These are phyloP conservation scores for Inonotus obliquus DNA, from an alignment of 1,284 basidiomycete species.

Conservation along the genomic window DNA sequence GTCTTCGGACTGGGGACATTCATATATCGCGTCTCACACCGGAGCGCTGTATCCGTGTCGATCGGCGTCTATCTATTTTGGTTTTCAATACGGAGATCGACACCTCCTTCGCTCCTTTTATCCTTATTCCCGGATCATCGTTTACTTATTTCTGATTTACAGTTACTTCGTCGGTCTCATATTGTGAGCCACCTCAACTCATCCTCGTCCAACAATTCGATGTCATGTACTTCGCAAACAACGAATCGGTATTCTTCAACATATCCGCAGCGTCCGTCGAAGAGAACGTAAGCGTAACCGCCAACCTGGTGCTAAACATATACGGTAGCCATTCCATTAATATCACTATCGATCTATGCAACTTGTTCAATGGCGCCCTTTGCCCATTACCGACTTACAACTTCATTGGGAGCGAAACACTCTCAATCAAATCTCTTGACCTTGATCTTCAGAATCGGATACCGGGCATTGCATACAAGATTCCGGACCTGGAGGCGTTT, in stretches of 20 bases:
- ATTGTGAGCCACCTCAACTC: conserved; percentile 77
- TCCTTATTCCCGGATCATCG: neutral
- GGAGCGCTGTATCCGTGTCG: no score
- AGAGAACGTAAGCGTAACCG: conserved; percentile 72
- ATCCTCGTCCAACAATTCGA: conserved; percentile 81
- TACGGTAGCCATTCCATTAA: conserved; percentile 81
- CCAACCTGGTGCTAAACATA: conserved; percentile 74
- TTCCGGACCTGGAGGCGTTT: conserved; percentile 91
- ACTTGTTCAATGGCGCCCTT: conserved; percentile 68
- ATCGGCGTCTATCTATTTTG: neutral
- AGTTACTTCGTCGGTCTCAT: conserved; percentile 86
- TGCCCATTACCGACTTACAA: conserved; percentile 87
- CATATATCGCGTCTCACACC: no score
- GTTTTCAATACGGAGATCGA: neutral
- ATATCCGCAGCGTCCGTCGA: conserved; percentile 72
- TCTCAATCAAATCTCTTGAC: conserved; percentile 61
- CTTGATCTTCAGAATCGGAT: conserved; percentile 53
- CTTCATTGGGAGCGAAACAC: conserved; percentile 76
- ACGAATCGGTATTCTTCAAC: conserved; percentile 70
- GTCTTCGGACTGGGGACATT: no score
- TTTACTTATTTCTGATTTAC: neutral
- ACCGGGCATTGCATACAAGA: conserved; percentile 77
- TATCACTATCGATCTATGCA: conserved; percentile 75
- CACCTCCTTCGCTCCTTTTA: neutral
- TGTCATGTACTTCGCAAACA: conserved; percentile 66